A percentile compares a stretch with the other conserved stretches of the same genome.
Evolutionary conservation across 202 grass and related monocot species (phyloP).

Genomic region (Thinopyrum obtusiflorum): DNA sequence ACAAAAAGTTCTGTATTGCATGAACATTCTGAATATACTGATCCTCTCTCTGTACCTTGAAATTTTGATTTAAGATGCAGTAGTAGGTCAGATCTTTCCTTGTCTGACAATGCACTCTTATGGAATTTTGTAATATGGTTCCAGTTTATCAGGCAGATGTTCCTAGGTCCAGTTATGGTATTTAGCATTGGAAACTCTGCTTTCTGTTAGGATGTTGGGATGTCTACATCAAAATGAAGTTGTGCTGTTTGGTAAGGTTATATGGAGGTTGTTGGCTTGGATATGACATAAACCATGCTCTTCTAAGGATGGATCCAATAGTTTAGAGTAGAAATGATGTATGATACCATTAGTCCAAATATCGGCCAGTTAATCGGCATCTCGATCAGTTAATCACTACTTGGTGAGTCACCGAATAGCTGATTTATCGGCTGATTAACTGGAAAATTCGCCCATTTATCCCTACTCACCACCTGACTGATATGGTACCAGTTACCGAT

Average conservation of each 20-base stretch:
- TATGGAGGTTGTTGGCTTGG: slow-evolving; percentile 17
- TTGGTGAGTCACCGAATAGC: too few species aligned
- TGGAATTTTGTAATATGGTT: neutral
- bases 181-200: slow-evolving; percentile 34
- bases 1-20: neutral
- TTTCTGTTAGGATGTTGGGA: slow-evolving; percentile 40
- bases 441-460: too few species aligned
- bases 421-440: too few species aligned
- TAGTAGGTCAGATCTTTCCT: neutral
- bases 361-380: too few species aligned
- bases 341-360: too few species aligned
- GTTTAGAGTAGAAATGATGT: neutral
- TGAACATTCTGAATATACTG: neutral
- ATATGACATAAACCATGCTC: neutral
- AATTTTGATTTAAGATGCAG: neutral
- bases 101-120: slow-evolving; percentile 5
- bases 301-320: neutral
- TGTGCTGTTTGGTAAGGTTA: slow-evolving; percentile 29
- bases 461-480: too few species aligned
- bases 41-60: neutral
- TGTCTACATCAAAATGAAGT: slow-evolving; percentile 36
- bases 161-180: slow-evolving; percentile 34
- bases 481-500: too few species aligned
- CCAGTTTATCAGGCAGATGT: slow-evolving; percentile 30
- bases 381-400: too few species aligned